A percentile compares a stretch with the other conserved stretches of the same genome.
Evolutionary conservation across 163 green algal species (phyloP).

Genomic region (Chloromonas sp.): DNA sequence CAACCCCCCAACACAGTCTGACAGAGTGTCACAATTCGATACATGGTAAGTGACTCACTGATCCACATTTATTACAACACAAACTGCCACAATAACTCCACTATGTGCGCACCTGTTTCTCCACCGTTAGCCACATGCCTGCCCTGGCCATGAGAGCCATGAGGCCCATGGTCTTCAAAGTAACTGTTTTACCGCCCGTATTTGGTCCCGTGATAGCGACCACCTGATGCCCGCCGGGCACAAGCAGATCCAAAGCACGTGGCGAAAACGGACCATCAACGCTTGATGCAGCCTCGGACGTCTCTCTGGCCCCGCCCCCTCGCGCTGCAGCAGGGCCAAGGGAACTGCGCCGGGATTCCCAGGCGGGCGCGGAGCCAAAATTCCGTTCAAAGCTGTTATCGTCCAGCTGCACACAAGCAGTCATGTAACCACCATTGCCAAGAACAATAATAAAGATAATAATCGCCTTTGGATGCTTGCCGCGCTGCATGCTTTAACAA

Average conservation of each 20-base stretch:
- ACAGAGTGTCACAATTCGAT: too few species aligned
- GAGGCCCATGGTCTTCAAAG: constrained; percentile 86
- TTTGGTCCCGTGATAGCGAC: constrained; percentile 80
- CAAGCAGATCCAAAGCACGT: constrained; percentile 41
- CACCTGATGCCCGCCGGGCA: constrained; percentile 30
- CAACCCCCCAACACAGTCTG: too few species aligned
- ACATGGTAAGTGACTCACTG: too few species aligned
- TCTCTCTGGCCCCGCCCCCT: too few species aligned
- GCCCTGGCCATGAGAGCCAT: constrained; percentile 81
- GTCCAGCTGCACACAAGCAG: constrained; percentile 16
- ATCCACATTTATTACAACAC: too few species aligned
- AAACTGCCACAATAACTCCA: too few species aligned
- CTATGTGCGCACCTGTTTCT: too few species aligned
- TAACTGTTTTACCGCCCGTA: constrained; percentile 93
- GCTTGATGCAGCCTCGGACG: too few species aligned
- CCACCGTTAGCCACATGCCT: constrained; percentile 67
- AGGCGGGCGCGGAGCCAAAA: constrained; percentile 18
- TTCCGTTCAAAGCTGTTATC: constrained; percentile 38
- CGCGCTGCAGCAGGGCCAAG: neutral
- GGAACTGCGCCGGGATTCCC: constrained; percentile 17
- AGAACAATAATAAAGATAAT: neutral
- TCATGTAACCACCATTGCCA: too few species aligned
- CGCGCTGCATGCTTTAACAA: too few species aligned
- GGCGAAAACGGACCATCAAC: constrained; percentile 10
- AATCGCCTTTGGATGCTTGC: too few species aligned